A percentile compares a stretch with the other conserved stretches of the same genome.
phyloP scores from a whole-genome alignment of 2,329 filamentous ascomycete species.

The Trichoderma hamatum region DNA sequence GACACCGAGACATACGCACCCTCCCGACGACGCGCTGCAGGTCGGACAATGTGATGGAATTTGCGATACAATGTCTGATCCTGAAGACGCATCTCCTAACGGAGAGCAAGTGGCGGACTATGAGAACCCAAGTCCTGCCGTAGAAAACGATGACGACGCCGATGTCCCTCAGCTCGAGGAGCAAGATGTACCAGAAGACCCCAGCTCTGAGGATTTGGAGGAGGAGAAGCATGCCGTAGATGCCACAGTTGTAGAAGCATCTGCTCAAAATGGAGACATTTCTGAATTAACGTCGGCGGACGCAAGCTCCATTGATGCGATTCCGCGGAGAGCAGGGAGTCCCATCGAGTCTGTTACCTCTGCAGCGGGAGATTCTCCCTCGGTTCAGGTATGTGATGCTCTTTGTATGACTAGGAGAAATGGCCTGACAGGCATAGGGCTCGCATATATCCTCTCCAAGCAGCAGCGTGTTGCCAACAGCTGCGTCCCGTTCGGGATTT shows the following conservation, averaged over 20 bases:
- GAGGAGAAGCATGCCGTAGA: slow-evolving; percentile 30
- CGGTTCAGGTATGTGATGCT: slow-evolving; percentile 66
- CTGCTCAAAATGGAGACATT: slow-evolving; percentile 47
- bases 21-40: neutral
- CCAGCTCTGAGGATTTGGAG: slow-evolving; percentile 27
- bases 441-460: slow-evolving; percentile 68
- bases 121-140: slow-evolving; percentile 37
- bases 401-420: neutral
- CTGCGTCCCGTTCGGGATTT: slow-evolving; percentile 66
- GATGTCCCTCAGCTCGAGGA: slow-evolving; percentile 32
- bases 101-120: slow-evolving; percentile 47
- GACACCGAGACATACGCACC: neutral
- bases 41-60: slow-evolving; percentile 44
- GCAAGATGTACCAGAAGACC: slow-evolving; percentile 29
- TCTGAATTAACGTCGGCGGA: slow-evolving; percentile 59
- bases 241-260: slow-evolving; percentile 49
- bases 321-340: slow-evolving; percentile 63
- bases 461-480: slow-evolving; percentile 72
- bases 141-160: slow-evolving; percentile 23
- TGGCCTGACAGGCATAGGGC: slow-evolving; percentile 51
- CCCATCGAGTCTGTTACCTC: slow-evolving; percentile 71
- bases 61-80: slow-evolving; percentile 52
- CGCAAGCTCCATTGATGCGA: slow-evolving; percentile 49
- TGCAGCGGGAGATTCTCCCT: slow-evolving; percentile 81
- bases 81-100: slow-evolving; percentile 49